Evolutionary conservation across 2,329 filamentous ascomycete genomes (phyloP).

Genomic region (Penicillium sp.): DNA sequence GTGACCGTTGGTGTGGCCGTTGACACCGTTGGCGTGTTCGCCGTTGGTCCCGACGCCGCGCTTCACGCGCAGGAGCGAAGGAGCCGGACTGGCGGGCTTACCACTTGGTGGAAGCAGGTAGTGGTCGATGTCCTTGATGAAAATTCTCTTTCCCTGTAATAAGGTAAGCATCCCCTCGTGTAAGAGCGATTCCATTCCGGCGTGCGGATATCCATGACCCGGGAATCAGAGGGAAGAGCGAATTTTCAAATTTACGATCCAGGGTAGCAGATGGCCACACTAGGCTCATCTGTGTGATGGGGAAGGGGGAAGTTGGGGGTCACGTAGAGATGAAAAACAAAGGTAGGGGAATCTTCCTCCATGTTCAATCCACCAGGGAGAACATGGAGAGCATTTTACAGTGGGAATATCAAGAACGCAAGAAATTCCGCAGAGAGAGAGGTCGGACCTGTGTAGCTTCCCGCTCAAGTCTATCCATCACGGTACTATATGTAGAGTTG

Average conservation of each 20-base stretch:
- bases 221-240: neutral
- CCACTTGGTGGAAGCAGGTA: constrained; percentile 79
- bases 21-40: constrained; percentile 23
- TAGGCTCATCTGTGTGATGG: neutral
- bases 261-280: neutral
- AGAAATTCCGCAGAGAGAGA: constrained; percentile 27
- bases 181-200: constrained; percentile 8
- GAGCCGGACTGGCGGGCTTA: constrained; percentile 69
- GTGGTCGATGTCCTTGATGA: constrained; percentile 97
- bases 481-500: constrained; percentile 55
- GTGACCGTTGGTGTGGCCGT: constrained; percentile 25
- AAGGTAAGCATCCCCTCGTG: constrained; percentile 43
- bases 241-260: neutral
- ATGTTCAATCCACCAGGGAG: constrained; percentile 3
- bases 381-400: constrained; percentile 1
- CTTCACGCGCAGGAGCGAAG: constrained; percentile 66
- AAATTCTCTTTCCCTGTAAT: constrained; percentile 79
- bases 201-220: neutral
- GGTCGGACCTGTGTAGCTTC: constrained; percentile 71
- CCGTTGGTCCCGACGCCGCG: constrained; percentile 56
- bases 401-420: constrained; percentile 15
- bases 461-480: constrained; percentile 73
- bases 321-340: constrained; percentile 12
- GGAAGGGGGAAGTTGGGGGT: constrained; percentile 14
- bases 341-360: neutral